A percentile compares a stretch with the other conserved stretches of the same genome.
These are phyloP conservation scores for Carex arenaria DNA, from an alignment of 202 grass and related monocot species.

Conservation along the genomic window DNA sequence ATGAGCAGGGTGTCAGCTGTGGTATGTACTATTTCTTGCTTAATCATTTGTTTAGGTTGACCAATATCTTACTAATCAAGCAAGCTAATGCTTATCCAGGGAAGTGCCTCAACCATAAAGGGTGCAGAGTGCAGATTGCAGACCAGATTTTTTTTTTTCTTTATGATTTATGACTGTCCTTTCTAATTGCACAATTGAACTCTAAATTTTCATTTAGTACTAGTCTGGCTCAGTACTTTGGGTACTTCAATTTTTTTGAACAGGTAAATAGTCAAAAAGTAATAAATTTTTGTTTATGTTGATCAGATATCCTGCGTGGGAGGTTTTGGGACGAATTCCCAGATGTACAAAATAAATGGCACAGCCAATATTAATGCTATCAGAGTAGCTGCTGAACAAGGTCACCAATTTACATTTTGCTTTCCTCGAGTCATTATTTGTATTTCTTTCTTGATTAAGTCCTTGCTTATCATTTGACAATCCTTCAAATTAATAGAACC, in stretches of 20 bases:
- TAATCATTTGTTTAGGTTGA: not conserved
- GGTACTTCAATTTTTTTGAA: not conserved
- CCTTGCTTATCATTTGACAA: not conserved
- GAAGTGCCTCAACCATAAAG: not conserved
- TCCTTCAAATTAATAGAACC: not conserved
- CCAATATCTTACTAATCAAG: not conserved
- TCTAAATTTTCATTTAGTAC: not conserved
- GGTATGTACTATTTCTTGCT: constrained; percentile 35
- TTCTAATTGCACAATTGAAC: not conserved
- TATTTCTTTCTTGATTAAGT: not conserved
- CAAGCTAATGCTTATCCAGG: not conserved
- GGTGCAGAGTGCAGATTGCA: not conserved
- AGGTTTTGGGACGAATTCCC: constrained; percentile 83
- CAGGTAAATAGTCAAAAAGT: not conserved
- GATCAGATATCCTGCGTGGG: constrained; percentile 89
- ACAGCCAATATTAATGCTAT: constrained; percentile 94
- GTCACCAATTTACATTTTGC: constrained; percentile 28
- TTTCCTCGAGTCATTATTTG: not conserved
- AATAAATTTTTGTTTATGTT: constrained; percentile 15
- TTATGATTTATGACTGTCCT: not conserved
- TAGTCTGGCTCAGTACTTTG: not conserved
- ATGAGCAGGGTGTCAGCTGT: constrained; percentile 74
- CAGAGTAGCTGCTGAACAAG: constrained; percentile 79
- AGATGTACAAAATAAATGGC: constrained; percentile 94
- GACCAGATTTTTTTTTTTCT: not conserved